Base-by-base conservation (phyloP, 1,284 basidiomycete species). In the Inonotus hispidus region DNA sequence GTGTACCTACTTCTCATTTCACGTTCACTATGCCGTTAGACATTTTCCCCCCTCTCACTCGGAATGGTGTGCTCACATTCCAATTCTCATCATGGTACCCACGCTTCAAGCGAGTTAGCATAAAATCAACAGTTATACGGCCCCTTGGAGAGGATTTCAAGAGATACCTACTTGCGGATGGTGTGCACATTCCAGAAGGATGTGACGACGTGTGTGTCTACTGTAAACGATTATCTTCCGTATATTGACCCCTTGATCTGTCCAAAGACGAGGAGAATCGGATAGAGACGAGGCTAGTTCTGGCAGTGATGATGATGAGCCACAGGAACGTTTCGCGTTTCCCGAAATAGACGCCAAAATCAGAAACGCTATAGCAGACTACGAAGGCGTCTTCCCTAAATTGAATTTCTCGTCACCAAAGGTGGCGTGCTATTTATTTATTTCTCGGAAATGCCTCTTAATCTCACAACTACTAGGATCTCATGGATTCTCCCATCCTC, bases 31-130 rank as follows among this genome's bases (percentile, higher is more conserved):
- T 37, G 2, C 25, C 16, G 29, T 16, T n/a, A 19, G 49, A 43
- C 11, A 67, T 80, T 29, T 88, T 89, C 68, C 88, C 88, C 3
- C 58, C 66, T 0, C 72, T 84, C 46, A 78, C 79, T 0, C 71
- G 71, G 8, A 68, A 75, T 14, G 79, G 87, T 69, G 77, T 93
- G 59, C 79, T 92, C 55, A 78, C 84, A 1, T 92, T 92, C 68
- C 90, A 93, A 64, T 93, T 95, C 69, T 93, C 92, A 1, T 81
- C 84, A 2, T 98, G 95, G 95, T 94, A 95, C 69, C 84, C 90
- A 1, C 72, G 71, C 5, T 95, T 94, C 71, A 78, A 85, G 23
- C 75, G 77, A 19, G 70, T 86, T 46, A 89, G 86, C 45, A 88
- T 93, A 64, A 90, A 87, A 69, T 89, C 92, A 0, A 90, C 84